Evolutionary conservation across 2,329 filamentous ascomycete genomes (phyloP).

Genomic region (Trichoderma hamatum): DNA sequence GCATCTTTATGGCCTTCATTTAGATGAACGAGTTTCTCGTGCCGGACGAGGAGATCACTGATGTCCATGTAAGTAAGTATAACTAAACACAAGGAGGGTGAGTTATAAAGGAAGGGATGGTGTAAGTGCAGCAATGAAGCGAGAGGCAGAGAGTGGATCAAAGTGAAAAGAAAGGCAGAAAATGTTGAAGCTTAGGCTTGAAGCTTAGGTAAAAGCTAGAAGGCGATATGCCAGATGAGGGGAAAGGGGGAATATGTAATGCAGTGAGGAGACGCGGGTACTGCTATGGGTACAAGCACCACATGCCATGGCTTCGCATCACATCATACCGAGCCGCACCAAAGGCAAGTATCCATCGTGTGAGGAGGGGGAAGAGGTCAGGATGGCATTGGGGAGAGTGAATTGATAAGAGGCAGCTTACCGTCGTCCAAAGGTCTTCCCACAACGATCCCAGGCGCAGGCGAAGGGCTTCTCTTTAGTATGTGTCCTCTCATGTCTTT

Average conservation of each 20-base stretch:
- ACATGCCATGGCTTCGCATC: constrained; percentile 8
- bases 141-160: constrained; percentile 14
- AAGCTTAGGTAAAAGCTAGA: constrained; percentile 19
- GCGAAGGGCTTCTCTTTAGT: constrained; percentile 68
- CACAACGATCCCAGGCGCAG: constrained; percentile 61
- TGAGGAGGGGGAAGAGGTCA: not conserved
- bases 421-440: constrained; percentile 65
- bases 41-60: constrained; percentile 64
- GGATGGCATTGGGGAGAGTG: not conserved
- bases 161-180: not conserved
- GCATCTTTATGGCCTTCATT: constrained; percentile 62
- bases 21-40: constrained; percentile 67
- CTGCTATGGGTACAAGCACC: constrained; percentile 19
- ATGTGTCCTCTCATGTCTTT: constrained; percentile 65
- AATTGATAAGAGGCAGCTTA: constrained; percentile 44
- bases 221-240: constrained; percentile 7
- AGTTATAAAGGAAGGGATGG: not conserved
- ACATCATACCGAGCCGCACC: constrained; percentile 13
- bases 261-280: constrained; percentile 26
- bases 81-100: not conserved
- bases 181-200: constrained; percentile 12
- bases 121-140: constrained; percentile 3
- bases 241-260: constrained; percentile 20
- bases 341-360: not conserved
- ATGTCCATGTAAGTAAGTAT: constrained; percentile 60